Evolutionary conservation across 768 basidiomycete genomes (phyloP).

Genomic region (Mycena amicta): DNA sequence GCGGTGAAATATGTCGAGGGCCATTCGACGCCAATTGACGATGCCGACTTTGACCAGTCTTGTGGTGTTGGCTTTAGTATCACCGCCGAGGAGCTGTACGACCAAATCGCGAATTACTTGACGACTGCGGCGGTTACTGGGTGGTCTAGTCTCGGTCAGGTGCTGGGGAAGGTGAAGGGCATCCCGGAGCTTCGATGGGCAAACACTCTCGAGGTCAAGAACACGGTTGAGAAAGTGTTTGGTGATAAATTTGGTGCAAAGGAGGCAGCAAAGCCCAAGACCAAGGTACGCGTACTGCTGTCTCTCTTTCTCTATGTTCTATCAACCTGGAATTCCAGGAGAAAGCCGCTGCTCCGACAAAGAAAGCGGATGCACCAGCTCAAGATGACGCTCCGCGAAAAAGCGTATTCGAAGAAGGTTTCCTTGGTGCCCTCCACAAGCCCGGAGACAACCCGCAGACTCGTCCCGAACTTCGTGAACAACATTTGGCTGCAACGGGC

Average conservation of each 20-base stretch:
- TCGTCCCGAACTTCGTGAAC: constrained; percentile 71
- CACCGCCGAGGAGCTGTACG: constrained; percentile 62
- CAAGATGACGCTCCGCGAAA: constrained; percentile 47
- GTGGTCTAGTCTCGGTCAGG: constrained; percentile 76
- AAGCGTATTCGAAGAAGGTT: constrained; percentile 91
- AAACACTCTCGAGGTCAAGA: constrained; percentile 81
- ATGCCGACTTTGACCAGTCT: constrained; percentile 68
- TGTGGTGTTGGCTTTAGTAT: constrained; percentile 91
- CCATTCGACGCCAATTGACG: constrained; percentile 62
- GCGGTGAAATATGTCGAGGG: constrained; percentile 76
- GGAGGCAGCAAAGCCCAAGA: constrained; percentile 64
- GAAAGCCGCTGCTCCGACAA: constrained; percentile 35
- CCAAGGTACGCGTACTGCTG: constrained; percentile 49
- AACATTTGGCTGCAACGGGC: constrained; percentile 78
- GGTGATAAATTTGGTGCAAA: constrained; percentile 72
- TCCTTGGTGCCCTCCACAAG: constrained; percentile 88
- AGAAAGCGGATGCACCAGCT: constrained; percentile 34
- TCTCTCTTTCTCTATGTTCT: neutral
- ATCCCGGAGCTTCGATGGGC: constrained; percentile 78
- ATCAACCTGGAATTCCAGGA: constrained; percentile 64
- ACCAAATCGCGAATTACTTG: constrained; percentile 59
- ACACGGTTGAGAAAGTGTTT: constrained; percentile 72
- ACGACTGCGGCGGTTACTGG: constrained; percentile 56
- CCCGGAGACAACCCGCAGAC: constrained; percentile 94
- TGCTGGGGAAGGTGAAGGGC: constrained; percentile 63